phyloP scores from a whole-genome alignment of 805 yeast species.

The Suhomyces xylopsoci region DNA sequence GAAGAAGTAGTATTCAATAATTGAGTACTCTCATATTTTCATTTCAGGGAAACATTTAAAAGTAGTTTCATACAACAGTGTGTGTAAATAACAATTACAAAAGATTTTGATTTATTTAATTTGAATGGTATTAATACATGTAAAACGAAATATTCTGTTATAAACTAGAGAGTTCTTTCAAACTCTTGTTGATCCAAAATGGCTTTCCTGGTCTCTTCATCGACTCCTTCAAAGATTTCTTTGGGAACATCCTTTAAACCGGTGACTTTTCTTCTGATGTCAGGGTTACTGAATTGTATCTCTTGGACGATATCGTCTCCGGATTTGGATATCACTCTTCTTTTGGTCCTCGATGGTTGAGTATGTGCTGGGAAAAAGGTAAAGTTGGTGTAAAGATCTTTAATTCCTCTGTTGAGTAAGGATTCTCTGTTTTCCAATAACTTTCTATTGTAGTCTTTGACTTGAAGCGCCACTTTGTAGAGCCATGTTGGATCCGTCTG shows the following conservation, averaged over 20 bases:
- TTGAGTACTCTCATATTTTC: neutral
- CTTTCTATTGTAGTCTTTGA: constrained; percentile 65
- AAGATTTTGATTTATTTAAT: neutral
- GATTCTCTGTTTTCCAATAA: constrained; percentile 57
- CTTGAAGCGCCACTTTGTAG: constrained; percentile 76
- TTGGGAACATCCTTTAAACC: constrained; percentile 62
- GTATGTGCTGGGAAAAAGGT: constrained; percentile 68
- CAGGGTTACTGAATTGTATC: constrained; percentile 40
- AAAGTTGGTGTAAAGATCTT: constrained; percentile 85
- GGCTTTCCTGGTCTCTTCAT: constrained; percentile 55
- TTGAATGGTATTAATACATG: constrained; percentile 5
- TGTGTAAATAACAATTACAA: neutral
- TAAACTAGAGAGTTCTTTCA: constrained; percentile 31
- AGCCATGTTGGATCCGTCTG: constrained; percentile 76
- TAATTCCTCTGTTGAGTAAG: constrained; percentile 54
- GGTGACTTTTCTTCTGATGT: constrained; percentile 52
- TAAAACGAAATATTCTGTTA: constrained; percentile 3
- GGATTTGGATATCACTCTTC: constrained; percentile 19
- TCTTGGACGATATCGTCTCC: constrained; percentile 43
- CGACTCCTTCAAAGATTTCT: constrained; percentile 54
- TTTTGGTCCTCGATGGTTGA: constrained; percentile 58
- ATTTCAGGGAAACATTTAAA: neutral
- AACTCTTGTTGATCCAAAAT: constrained; percentile 57
- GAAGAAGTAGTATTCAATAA: constrained; percentile 12
- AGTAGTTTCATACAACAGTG: neutral